Conservation (phyloP, 2,329 filamentous ascomycete species). For the Pseudopithomyces chartarum region DNA sequence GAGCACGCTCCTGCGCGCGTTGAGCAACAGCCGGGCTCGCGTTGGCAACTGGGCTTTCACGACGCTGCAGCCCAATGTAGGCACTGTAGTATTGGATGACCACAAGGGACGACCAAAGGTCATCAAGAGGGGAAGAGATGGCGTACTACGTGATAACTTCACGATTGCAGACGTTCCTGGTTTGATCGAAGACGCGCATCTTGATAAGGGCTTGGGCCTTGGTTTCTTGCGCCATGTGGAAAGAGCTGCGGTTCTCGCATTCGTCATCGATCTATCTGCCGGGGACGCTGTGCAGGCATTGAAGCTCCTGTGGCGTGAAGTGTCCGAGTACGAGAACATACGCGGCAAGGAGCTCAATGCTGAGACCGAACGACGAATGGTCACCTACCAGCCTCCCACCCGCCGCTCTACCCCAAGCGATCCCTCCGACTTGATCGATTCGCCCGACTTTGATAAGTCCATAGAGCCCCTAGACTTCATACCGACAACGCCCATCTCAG, state of each 20-base stretch:
- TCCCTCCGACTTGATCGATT: slow-evolving; percentile 24
- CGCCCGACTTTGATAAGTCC: slow-evolving; percentile 28
- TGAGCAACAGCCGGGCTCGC: slow-evolving; percentile 86
- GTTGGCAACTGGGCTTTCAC: slow-evolving; percentile 97
- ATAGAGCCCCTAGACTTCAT: slow-evolving; percentile 51
- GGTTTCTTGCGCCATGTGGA: slow-evolving; percentile 94
- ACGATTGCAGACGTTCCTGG: slow-evolving; percentile 96
- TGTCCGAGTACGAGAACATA: slow-evolving; percentile 83
- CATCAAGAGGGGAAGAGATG: slow-evolving; percentile 51
- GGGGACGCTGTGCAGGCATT: slow-evolving; percentile 81
- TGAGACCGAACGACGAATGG: slow-evolving; percentile 65
- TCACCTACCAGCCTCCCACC: slow-evolving; percentile 53
- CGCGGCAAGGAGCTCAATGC: slow-evolving; percentile 73
- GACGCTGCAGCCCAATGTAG: slow-evolving; percentile 91
- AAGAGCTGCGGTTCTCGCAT: slow-evolving; percentile 88
- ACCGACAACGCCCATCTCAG: slow-evolving; percentile 73
- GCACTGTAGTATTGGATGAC: slow-evolving; percentile 90
- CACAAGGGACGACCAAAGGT: slow-evolving; percentile 74
- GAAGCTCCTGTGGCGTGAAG: slow-evolving; percentile 85
- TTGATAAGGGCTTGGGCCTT: slow-evolving; percentile 88
- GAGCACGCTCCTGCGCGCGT: slow-evolving; percentile 83
- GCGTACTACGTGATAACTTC: slow-evolving; percentile 73
- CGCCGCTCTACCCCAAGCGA: slow-evolving; percentile 17
- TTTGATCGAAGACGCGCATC: slow-evolving; percentile 87
- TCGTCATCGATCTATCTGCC: slow-evolving; percentile 84